These are phyloP conservation scores for Plasmodium inui DNA, from an alignment of 169 alveolate species.

Conservation along the genomic window DNA sequence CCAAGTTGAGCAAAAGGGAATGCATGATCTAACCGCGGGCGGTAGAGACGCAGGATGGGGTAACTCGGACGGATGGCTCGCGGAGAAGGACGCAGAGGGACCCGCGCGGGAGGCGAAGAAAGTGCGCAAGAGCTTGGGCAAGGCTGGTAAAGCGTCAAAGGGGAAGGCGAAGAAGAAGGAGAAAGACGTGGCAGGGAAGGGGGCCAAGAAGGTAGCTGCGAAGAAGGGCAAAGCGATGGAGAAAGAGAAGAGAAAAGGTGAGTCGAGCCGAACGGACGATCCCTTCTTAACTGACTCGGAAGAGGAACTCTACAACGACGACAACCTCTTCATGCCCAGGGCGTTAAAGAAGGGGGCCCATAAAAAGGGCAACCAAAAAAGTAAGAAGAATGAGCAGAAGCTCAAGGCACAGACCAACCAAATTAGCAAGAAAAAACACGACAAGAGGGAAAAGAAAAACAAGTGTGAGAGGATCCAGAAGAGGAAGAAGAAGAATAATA, in stretches of 20 bases:
- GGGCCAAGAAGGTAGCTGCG: background rate
- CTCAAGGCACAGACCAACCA: background rate
- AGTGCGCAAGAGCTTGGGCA: background rate
- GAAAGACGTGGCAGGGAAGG: background rate
- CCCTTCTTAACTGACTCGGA: background rate
- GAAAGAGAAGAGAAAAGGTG: background rate
- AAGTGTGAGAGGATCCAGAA: background rate
- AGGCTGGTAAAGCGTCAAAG: background rate
- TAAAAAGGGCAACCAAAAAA: background rate
- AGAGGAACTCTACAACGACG: constrained; percentile 46
- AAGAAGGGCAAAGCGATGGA: background rate
- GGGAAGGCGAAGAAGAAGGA: background rate
- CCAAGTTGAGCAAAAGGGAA: background rate
- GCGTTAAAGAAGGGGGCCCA: constrained; percentile 18
- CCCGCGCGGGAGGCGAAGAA: background rate
- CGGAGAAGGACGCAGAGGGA: background rate
- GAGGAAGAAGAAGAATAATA: background rate
- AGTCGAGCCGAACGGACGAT: constrained; percentile 6
- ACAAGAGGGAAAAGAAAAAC: background rate
- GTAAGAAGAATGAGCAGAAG: background rate
- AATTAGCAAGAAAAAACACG: background rate
- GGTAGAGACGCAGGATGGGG: background rate
- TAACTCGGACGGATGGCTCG: background rate
- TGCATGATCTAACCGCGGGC: background rate
- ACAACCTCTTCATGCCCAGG: constrained; percentile 55